phyloP scores from a whole-genome alignment of 2,329 filamentous ascomycete genomes.

The Ascochyta viciae-villosae region DNA sequence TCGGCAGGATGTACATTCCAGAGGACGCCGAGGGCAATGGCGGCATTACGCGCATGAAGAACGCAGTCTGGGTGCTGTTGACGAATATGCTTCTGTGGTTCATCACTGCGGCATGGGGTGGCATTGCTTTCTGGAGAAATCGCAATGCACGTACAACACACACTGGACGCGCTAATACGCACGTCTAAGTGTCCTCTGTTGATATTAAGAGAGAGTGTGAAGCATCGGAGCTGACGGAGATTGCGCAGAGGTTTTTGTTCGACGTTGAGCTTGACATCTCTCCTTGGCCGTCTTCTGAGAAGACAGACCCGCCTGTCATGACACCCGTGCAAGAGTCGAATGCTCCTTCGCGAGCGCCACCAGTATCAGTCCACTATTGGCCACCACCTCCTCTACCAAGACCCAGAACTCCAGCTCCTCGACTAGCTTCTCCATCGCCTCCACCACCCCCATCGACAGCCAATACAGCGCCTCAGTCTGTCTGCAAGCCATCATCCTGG shows the following conservation, averaged over 20 bases:
- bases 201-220: background rate
- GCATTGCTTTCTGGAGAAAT: conserved; percentile 62
- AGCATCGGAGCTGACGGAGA: conserved; percentile 5
- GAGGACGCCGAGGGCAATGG: conserved; percentile 69
- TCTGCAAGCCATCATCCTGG: background rate
- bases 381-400: background rate
- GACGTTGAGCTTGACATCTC: conserved; percentile 11
- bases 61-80: conserved; percentile 84
- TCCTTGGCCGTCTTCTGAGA: conserved; percentile 7
- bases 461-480: background rate
- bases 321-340: background rate
- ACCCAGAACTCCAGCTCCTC: background rate
- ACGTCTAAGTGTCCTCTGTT: conserved; percentile 27
- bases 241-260: conserved; percentile 10
- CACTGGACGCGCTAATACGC: conserved; percentile 28
- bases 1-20: conserved; percentile 80
- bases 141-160: conserved; percentile 39
- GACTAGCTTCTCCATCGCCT: background rate
- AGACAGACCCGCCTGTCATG: background rate
- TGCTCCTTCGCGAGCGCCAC: background rate
- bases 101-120: conserved; percentile 63
- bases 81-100: conserved; percentile 79
- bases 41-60: conserved; percentile 78
- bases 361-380: background rate
- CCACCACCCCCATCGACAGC: background rate